Evolutionary conservation across 768 basidiomycete genomes (phyloP), one percentile per base, ranked within the genome.

Genomic region (Suillus hirtellus): DNA sequence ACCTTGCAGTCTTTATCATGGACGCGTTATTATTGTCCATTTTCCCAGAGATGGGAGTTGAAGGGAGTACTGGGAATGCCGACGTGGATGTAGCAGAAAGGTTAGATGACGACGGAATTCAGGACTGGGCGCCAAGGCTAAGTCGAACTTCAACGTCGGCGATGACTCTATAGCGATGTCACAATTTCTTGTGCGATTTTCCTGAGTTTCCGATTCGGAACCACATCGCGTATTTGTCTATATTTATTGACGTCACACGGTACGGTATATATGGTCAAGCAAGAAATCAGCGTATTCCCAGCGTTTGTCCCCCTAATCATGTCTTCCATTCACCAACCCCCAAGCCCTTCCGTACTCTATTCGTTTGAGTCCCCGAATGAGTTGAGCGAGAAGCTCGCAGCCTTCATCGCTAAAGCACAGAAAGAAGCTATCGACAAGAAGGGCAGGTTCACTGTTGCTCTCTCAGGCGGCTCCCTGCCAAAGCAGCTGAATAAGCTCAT

Each of bases 381-480:
- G 4, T 85, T 99, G 67, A 80, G 84, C 43, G 68, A 78, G 1
- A 82, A 86, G 0, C 88, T 99, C 68, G 91, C 95, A 0, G 75
- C 82, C 54, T 99, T 96, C 74, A 85, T 98, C 60, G 66, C 91
- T 68, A 92, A 90, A 66, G 92, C 92, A 0, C 96, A 99, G 80
- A 90, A 85, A 65, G 94, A 98, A 31, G 86, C 96, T 44, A 82
- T 99, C 71, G 86, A 88, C 73, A 95, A 92, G 79, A 89, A 93
- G 77, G 92, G 89, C 72, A 86, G 85, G 65, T 99, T 99, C 82
- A 91, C 94, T 61, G 72, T 99, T 72, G 97, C 97, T 63, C 80
- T 99, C 70, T 96, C 95, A 4, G 97, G 97, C 12, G 96, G 97
- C 9, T 93, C 91, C 1, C 84, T 99, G 44, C 95, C 96, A 34